Evolutionary conservation across 208 protist species (phyloP).

Genomic region (Leishmania guyanensis): DNA sequence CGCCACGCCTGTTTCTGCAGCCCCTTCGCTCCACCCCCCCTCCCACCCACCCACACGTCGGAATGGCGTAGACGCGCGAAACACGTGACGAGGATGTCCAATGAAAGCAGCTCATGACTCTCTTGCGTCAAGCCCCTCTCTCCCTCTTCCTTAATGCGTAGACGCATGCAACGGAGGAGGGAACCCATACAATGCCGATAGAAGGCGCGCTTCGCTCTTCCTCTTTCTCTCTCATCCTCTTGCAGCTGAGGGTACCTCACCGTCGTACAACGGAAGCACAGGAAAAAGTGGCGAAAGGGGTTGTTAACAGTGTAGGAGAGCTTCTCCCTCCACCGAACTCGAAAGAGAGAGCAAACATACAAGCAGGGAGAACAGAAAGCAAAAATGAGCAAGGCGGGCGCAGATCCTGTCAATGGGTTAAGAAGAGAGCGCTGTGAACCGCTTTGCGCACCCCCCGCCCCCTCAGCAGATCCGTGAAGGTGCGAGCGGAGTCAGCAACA

Average conservation of each 20-base stretch:
- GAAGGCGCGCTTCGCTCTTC: neutral
- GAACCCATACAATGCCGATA: neutral
- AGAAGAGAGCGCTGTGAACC: neutral
- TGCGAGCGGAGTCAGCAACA: neutral
- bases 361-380: neutral
- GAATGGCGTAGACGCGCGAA: neutral
- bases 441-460: neutral
- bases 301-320: neutral
- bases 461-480: neutral
- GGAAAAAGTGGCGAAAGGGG: neutral
- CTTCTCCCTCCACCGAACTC: neutral
- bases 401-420: neutral
- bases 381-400: neutral
- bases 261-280: neutral
- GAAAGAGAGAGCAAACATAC: neutral
- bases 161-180: neutral
- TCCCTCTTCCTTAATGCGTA: neutral
- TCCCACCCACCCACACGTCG: neutral
- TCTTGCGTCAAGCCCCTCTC: neutral
- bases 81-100: neutral
- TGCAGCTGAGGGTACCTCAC: neutral
- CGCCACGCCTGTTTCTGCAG: too few species aligned
- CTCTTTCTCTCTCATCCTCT: neutral
- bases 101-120: neutral
- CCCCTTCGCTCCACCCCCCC: neutral